phyloP scores from a whole-genome alignment of 2,329 filamentous ascomycete genomes.

The Chrysoporthe puriensis region DNA sequence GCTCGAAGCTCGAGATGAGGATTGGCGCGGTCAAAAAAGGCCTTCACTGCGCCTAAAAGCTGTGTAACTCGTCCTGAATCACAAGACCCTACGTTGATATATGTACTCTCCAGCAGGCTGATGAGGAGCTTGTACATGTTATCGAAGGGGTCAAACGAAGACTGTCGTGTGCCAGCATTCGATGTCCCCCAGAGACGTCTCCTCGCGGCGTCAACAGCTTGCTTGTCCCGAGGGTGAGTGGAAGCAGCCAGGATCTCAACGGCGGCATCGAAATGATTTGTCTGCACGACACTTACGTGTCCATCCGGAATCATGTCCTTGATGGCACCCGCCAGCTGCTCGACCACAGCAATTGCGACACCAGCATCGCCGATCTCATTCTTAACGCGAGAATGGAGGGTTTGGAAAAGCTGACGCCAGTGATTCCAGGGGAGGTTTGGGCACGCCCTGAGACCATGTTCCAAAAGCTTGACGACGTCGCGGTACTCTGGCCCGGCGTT shows the following conservation, averaged over 20 bases:
- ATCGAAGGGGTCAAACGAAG: constrained; percentile 65
- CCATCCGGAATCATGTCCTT: constrained; percentile 41
- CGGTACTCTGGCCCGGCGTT: constrained; percentile 71
- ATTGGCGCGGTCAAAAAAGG: constrained; percentile 56
- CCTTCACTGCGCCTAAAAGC: constrained; percentile 58
- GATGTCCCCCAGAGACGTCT: constrained; percentile 68
- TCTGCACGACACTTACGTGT: constrained; percentile 28
- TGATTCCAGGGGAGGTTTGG: constrained; percentile 50
- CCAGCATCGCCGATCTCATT: constrained; percentile 70
- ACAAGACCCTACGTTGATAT: constrained; percentile 43
- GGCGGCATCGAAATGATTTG: constrained; percentile 41
- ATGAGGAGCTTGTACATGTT: constrained; percentile 66
- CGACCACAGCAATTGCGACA: constrained; percentile 68
- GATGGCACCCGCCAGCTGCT: constrained; percentile 67
- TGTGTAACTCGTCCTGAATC: constrained; percentile 36
- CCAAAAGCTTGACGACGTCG: constrained; percentile 68
- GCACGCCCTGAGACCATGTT: constrained; percentile 58
- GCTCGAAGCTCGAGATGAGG: constrained; percentile 56
- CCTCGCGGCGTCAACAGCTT: constrained; percentile 67
- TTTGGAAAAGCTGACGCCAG: constrained; percentile 61
- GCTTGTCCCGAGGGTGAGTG: constrained; percentile 61
- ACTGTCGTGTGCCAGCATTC: constrained; percentile 43
- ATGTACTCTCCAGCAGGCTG: constrained; percentile 57
- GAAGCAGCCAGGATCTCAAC: constrained; percentile 52
- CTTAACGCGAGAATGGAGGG: constrained; percentile 59